Evolutionary conservation across 75 land plant species (phyloP).

Genomic region (Cryptomeria japonica): DNA sequence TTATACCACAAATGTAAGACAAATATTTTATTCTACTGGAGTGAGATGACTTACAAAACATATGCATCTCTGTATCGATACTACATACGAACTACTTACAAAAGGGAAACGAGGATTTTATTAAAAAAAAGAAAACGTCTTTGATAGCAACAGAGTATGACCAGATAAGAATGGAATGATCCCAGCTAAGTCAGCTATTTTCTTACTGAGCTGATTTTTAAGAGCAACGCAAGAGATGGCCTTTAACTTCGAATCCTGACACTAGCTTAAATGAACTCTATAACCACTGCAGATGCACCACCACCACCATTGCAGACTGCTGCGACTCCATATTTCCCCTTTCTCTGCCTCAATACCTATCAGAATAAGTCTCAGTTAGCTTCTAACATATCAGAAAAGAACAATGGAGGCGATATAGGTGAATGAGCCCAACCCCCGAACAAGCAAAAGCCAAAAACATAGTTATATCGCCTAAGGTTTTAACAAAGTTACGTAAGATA

Average conservation of each 20-base stretch:
- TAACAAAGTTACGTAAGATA: conserved; percentile 10
- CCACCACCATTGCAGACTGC: conserved; percentile 90
- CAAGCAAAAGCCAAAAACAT: not conserved
- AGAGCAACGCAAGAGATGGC: not conserved
- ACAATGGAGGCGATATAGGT: not conserved
- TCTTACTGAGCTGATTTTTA: not conserved
- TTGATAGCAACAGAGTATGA: not conserved
- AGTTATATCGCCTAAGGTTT: not conserved
- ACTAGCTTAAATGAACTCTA: conserved; percentile 71
- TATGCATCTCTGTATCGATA: no score
- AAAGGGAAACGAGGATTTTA: no score
- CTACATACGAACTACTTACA: no score
- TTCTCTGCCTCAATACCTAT: conserved; percentile 66
- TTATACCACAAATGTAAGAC: no score
- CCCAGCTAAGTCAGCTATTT: not conserved
- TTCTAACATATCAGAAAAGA: not conserved
- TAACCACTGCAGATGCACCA: conserved; percentile 79
- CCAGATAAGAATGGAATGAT: not conserved
- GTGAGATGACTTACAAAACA: no score
- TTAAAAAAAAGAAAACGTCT: not conserved
- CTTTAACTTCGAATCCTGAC: not conserved
- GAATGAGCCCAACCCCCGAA: not conserved
- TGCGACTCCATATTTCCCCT: conserved; percentile 73
- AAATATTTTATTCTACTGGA: no score
- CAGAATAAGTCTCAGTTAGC: not conserved